Evolutionary conservation across 106 monocot species (phyloP), one percentile per base, ranked within the genome.

Genomic region (Agapanthus africanus): DNA sequence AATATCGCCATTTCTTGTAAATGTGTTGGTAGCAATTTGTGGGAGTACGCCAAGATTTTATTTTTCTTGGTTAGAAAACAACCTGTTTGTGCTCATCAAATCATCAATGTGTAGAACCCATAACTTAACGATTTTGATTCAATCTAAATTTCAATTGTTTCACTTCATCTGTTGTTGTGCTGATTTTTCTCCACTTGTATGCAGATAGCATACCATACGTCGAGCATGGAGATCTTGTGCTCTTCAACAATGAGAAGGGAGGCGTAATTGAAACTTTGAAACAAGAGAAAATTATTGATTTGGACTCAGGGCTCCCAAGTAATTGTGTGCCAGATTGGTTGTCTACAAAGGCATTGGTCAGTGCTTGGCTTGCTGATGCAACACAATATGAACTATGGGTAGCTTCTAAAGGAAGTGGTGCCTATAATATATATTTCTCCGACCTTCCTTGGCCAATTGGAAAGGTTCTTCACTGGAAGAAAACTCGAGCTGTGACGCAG

Each of bases 201-300:
- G 33, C 85, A 99, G 99, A 90, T 78, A 84, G 87, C 32, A 63
- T 99, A 65, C 99, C 99, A 27, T 99, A 87, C 74, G 77, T 93
- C 30, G 99, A 99, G 39, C 76, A 73, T 50, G 93, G 90, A 15
- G 93, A 99, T 76, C 79, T 73, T 67, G 99, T 87, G 36, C 70
- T 80, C 37, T 90, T 87, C 67, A 93, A 93, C 72, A 83, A 87
- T 71, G 99, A 93, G 77, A 99, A 83, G 19, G 99, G 99, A 71
- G 99, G 99, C 6, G 90, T 90, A 31, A 93, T 99, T 64, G 88
- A 99, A 67, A 59, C 73, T 44, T 68, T 99, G 54, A 93, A 90
- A 71, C 79, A 79, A 71, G 83, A 90, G 65, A 74, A 74, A 6
- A 72, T 99, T 76, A 71, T 81, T 31, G 82, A 93, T 76, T 71